Conservation (phyloP, 352 stramenopile species). For the Phytophthora podocarpi region DNA sequence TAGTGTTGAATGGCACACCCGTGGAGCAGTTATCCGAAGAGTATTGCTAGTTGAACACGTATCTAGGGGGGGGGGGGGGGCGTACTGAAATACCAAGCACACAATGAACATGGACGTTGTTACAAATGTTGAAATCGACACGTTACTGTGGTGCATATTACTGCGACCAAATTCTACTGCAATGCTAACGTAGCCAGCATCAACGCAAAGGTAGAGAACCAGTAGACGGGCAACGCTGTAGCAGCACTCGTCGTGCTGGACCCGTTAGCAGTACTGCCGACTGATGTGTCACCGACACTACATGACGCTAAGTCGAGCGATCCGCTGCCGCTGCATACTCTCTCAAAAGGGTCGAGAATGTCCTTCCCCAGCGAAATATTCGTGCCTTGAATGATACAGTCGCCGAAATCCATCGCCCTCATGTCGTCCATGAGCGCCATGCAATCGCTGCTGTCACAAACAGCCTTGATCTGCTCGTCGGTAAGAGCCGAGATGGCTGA, state of each 20-base stretch:
- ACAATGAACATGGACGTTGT: too few relatives aligned
- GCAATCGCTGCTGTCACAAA: slow-evolving; percentile 25
- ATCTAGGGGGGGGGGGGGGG: too few relatives aligned
- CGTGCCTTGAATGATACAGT: slow-evolving; percentile 30
- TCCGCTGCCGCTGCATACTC: slow-evolving; percentile 17
- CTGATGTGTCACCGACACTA: neutral
- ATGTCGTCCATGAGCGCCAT: slow-evolving; percentile 29
- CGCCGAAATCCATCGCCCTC: slow-evolving; percentile 18
- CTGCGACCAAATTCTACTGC: neutral
- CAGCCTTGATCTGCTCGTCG: slow-evolving; percentile 20
- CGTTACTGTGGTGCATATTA: too few relatives aligned
- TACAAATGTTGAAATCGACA: too few relatives aligned
- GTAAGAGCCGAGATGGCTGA: slow-evolving; percentile 12
- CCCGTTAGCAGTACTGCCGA: neutral
- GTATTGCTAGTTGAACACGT: too few relatives aligned
- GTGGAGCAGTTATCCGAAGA: too few relatives aligned
- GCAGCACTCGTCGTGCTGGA: neutral
- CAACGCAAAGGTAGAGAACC: neutral
- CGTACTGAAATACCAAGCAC: too few relatives aligned
- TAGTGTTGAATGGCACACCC: too few relatives aligned
- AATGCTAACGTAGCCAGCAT: neutral
- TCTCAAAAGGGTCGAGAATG: slow-evolving; percentile 26
- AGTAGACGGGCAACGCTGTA: neutral
- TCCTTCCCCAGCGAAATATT: slow-evolving; percentile 23
- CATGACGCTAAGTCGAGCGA: slow-evolving; percentile 5